Percentiles rank a stretch among this genome's conserved stretches.
Evolutionary conservation across 2,329 filamentous ascomycete genomes (phyloP).

Genomic region (Aschersonia sp.): DNA sequence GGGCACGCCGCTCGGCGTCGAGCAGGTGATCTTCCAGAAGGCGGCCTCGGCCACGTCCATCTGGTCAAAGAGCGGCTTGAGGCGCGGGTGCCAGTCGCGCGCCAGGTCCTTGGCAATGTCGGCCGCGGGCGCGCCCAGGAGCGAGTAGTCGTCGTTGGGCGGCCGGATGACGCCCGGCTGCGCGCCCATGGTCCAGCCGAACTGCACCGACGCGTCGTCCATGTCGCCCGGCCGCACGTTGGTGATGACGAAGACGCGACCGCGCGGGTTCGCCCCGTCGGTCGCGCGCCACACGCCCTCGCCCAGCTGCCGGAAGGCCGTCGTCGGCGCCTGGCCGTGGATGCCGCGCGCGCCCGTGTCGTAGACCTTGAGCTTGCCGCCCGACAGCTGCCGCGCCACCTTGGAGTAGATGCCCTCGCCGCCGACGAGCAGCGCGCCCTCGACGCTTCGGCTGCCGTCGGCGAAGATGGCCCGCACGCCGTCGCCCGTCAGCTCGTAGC

Average conservation of each 20-base stretch:
- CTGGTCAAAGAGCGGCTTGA: conserved; percentile 42
- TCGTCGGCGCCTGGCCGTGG: conserved; percentile 47
- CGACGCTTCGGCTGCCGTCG: conserved; percentile 42
- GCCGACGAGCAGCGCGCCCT: conserved; percentile 43
- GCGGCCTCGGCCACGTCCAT: conserved; percentile 42
- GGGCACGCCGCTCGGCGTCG: conserved; percentile 42
- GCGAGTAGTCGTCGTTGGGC: conserved; percentile 44
- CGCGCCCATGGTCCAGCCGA: conserved; percentile 50
- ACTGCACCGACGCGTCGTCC: conserved; percentile 38
- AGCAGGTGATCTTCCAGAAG: conserved; percentile 54
- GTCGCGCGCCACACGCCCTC: conserved; percentile 46
- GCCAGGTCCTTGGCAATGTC: conserved; percentile 41
- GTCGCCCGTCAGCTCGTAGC: conserved; percentile 28
- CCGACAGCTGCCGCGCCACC: conserved; percentile 43
- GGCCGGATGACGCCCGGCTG: conserved; percentile 40
- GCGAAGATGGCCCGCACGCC: conserved; percentile 44
- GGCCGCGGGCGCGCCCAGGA: conserved; percentile 41
- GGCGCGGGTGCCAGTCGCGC: conserved; percentile 36
- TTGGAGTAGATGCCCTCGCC: conserved; percentile 49
- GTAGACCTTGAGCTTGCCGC: conserved; percentile 42
- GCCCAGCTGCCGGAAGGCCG: conserved; percentile 44
- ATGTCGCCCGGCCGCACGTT: conserved; percentile 46
- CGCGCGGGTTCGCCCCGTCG: conserved; percentile 31
- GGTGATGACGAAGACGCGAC: conserved; percentile 41
- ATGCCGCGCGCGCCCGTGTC: conserved; percentile 50